Evolutionary conservation across 352 stramenopile genomes (phyloP), one percentile per base, ranked within the genome.

Genomic region (Phytophthora europaea): DNA sequence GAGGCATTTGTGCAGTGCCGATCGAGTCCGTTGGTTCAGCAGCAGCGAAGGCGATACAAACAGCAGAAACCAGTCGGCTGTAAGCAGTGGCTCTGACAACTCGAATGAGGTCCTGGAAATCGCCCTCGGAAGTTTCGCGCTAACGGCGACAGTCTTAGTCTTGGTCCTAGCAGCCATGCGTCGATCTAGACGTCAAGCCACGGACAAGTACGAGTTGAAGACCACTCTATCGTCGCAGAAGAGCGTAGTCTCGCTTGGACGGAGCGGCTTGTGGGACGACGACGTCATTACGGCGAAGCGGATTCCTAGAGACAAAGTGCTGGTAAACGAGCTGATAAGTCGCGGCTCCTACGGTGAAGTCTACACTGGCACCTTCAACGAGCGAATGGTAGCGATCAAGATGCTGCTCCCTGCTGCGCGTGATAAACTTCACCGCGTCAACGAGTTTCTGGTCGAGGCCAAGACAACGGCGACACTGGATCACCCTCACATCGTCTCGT

Each of bases 381-480:
- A 69, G n/a, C 67, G 75, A 50, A 15, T 56, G 48, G 78, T 85
- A 4, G 75, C 78, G 8, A 57, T 85, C 61, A 85, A 85, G 56
- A 79, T 70, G 60, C 51, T 85, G 12, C 63, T 77, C 10, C 69
- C 68, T 15, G 58, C 67, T 22, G 72, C 23, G 15, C 61, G 70
- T 26, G 57, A 63, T 1, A 71, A 78, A 8, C 55, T 80, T 4
- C 43, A 70, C 3, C 51, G 76, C 15, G 67, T 82, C 6, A 72
- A 76, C 28, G 63, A 67, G 6, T 85, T 88, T 45, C 66, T 84
- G 6, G 65, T 58, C 6, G 79, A 89, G 61, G 67, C 74, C 22
- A 80, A 80, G 43, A 55, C 86, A 26, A 73, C 67, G 10, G 61
- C 70, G 0, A 56, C 36, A 1, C 61, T 87, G 13, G 67, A 85